phyloP scores from a whole-genome alignment of 2,329 filamentous ascomycete genomes.

The Trichoderma gracile region DNA sequence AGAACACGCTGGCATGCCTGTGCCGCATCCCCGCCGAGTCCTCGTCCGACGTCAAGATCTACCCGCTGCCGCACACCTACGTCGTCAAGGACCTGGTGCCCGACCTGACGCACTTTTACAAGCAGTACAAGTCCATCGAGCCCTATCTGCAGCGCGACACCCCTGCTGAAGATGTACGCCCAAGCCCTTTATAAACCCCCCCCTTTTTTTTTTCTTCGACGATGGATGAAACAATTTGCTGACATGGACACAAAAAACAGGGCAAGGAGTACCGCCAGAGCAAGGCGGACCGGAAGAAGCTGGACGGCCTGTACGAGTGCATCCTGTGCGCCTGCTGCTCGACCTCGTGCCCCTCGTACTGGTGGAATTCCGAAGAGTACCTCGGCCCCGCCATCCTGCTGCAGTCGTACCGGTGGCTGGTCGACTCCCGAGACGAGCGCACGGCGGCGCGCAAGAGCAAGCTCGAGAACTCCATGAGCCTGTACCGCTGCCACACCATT shows the following conservation, averaged over 20 bases:
- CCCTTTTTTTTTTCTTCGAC: no score
- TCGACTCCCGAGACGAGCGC: slow-evolving; percentile 90
- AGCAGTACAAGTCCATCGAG: slow-evolving; percentile 99
- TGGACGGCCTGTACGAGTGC: slow-evolving; percentile 98
- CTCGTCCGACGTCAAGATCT: slow-evolving; percentile 83
- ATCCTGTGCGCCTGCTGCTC: slow-evolving; percentile 99
- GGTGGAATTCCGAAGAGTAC: slow-evolving; percentile 99
- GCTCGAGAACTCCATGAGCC: slow-evolving; percentile 96
- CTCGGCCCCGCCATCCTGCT: slow-evolving; percentile 94
- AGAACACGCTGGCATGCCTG: slow-evolving; percentile 95
- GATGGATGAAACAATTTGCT: slow-evolving; percentile 23
- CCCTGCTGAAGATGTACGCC: slow-evolving; percentile 75
- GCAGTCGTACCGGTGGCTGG: slow-evolving; percentile 97
- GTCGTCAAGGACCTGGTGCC: slow-evolving; percentile 99
- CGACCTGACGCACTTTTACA: slow-evolving; percentile 98
- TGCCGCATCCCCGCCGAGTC: slow-evolving; percentile 92
- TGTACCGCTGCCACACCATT: slow-evolving; percentile 99
- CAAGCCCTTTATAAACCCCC: not conserved
- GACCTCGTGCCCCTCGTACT: slow-evolving; percentile 99
- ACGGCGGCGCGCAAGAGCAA: slow-evolving; percentile 84
- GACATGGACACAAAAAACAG: slow-evolving; percentile 48
- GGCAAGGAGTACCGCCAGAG: slow-evolving; percentile 90
- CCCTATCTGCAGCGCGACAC: slow-evolving; percentile 94
- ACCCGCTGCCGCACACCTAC: slow-evolving; percentile 97
- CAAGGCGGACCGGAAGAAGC: slow-evolving; percentile 90